Conservation (phyloP, 2,329 filamentous ascomycete genomes). For the Colletotrichum ledebouriae region DNA sequence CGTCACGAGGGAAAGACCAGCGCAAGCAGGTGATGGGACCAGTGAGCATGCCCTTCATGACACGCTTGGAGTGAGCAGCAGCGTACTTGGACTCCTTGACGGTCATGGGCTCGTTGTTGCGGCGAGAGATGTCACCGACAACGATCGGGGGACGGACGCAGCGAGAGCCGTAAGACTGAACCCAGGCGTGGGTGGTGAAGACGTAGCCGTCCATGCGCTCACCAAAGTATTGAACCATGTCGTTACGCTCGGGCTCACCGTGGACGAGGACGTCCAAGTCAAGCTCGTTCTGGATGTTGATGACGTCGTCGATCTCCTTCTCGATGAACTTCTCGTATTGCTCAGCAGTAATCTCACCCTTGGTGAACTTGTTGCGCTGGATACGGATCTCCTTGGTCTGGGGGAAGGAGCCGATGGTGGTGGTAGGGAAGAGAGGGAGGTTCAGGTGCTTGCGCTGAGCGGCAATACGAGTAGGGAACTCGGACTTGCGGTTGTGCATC, state of each 20-base stretch:
- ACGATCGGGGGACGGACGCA: slow-evolving; percentile 99
- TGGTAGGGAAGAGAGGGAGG: slow-evolving; percentile 97
- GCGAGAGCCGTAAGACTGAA: slow-evolving; percentile 97
- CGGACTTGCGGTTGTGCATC: slow-evolving; percentile 93
- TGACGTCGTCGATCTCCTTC: slow-evolving; percentile 95
- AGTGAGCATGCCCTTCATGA: slow-evolving; percentile 99
- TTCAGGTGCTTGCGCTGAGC: slow-evolving; percentile 93
- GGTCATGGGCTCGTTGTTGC: slow-evolving; percentile 85
- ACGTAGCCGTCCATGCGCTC: slow-evolving; percentile 96
- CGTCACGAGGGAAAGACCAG: slow-evolving; percentile 99
- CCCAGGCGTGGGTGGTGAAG: slow-evolving; percentile 99
- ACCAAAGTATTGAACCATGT: slow-evolving; percentile 99
- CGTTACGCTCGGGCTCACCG: slow-evolving; percentile 99
- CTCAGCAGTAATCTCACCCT: slow-evolving; percentile 92
- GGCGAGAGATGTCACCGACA: slow-evolving; percentile 97
- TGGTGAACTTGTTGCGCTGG: slow-evolving; percentile 98
- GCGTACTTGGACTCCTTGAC: slow-evolving; percentile 99
- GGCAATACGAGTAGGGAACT: slow-evolving; percentile 86
- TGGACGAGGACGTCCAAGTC: slow-evolving; percentile 97
- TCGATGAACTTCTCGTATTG: slow-evolving; percentile 99
- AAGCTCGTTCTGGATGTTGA: slow-evolving; percentile 98
- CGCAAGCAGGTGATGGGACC: slow-evolving; percentile 98
- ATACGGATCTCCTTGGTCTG: slow-evolving; percentile 99
- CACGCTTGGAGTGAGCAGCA: slow-evolving; percentile 94
- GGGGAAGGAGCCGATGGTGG: slow-evolving; percentile 99